Evolutionary conservation across 164 flowering plant genomes (phyloP).

Genomic region (Piper longum): DNA sequence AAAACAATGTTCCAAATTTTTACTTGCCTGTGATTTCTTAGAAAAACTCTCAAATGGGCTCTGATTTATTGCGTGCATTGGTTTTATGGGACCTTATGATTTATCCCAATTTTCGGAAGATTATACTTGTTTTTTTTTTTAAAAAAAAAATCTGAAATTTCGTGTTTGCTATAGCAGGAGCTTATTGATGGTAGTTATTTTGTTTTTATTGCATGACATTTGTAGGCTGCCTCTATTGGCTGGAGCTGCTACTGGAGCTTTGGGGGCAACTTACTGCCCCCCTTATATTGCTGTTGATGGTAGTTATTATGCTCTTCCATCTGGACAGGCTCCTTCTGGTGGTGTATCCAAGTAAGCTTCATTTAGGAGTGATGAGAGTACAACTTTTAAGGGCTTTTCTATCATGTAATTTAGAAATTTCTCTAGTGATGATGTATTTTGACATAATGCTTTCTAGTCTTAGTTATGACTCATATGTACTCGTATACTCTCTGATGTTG

Average conservation of each 20-base stretch:
- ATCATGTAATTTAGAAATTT: too few relatives aligned
- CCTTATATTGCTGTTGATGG: conserved; percentile 85
- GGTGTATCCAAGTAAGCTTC: conserved; percentile 43
- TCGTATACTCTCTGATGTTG: not conserved
- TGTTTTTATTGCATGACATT: not conserved
- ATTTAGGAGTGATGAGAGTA: not conserved
- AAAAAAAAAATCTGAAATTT: not conserved
- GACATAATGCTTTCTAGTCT: too few relatives aligned
- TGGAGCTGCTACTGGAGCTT: conserved; percentile 83
- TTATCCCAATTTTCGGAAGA: too few relatives aligned
- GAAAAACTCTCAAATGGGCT: too few relatives aligned
- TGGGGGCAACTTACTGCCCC: conserved; percentile 52
- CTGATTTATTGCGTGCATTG: too few relatives aligned
- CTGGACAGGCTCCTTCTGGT: conserved; percentile 48
- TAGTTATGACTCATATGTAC: too few relatives aligned
- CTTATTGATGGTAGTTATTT: not conserved
- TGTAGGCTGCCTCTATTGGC: conserved; percentile 83
- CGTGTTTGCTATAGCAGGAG: not conserved
- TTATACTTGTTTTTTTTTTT: too few relatives aligned
- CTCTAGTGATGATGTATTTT: too few relatives aligned
- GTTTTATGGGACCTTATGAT: too few relatives aligned
- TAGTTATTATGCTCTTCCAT: conserved; percentile 50
- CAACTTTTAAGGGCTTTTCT: too few relatives aligned
- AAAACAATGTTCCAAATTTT: too few relatives aligned
- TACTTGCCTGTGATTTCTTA: too few relatives aligned